These are phyloP conservation scores for Bryopsis sp. DNA, from an alignment of 139 green algal genomes.

Conservation along the genomic window DNA sequence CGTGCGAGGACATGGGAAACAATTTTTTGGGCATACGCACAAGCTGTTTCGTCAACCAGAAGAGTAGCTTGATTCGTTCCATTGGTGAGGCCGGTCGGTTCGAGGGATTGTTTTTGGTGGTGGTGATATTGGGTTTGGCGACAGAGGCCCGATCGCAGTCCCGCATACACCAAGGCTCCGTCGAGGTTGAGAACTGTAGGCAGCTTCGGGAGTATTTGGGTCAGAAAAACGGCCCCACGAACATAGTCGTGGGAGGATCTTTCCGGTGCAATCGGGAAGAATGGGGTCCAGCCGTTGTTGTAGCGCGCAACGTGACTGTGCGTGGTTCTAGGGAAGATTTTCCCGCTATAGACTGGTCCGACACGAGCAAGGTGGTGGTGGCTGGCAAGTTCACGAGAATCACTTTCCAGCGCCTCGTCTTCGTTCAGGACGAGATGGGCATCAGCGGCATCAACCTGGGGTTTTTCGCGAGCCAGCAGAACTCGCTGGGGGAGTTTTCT, in stretches of 20 bases:
- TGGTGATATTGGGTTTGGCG: not conserved
- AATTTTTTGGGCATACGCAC: not conserved
- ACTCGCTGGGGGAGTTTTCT: not conserved
- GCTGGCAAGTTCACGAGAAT: not conserved
- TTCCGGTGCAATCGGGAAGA: not conserved
- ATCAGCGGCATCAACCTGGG: not conserved
- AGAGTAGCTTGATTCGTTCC: not conserved
- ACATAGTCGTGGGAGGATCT: not conserved
- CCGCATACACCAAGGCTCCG: not conserved
- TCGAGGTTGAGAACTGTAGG: not conserved
- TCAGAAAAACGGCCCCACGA: not conserved
- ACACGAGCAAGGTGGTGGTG: not conserved
- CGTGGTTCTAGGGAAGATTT: not conserved
- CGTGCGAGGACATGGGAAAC: not conserved
- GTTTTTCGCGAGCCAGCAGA: not conserved
- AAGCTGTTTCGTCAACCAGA: not conserved
- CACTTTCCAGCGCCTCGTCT: slow-evolving; percentile 1
- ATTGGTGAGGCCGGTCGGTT: not conserved
- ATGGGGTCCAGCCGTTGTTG: not conserved
- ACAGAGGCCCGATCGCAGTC: too few species aligned
- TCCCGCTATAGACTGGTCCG: not conserved
- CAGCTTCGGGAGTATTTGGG: not conserved
- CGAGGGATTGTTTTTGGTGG: not conserved
- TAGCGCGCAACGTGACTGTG: not conserved
- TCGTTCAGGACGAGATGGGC: not conserved